phyloP scores from a whole-genome alignment of 208 protist species.

The Trichomonas gallinae region DNA sequence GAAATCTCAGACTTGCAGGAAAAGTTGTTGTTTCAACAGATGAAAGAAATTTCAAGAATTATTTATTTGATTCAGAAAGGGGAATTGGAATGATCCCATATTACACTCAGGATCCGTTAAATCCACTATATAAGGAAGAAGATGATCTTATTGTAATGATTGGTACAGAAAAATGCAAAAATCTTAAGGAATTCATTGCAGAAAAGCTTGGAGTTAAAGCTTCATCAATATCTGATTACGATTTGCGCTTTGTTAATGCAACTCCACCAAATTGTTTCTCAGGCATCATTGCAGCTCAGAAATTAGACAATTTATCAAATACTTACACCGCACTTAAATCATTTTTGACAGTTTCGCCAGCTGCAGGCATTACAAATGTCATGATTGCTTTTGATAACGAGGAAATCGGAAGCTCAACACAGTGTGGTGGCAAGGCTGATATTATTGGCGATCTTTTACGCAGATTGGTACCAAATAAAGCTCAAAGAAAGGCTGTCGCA shows the following conservation, averaged over 20 bases:
- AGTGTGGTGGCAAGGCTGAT: not conserved
- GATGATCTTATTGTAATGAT: not conserved
- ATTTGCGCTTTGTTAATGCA: not conserved
- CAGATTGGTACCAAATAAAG: not conserved
- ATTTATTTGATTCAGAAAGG: not conserved
- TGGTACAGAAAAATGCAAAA: not conserved
- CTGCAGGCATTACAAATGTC: not conserved
- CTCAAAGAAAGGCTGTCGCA: not conserved
- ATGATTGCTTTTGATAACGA: not conserved
- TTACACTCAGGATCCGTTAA: too few species aligned
- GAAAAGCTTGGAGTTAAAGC: not conserved
- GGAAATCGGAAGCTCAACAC: not conserved
- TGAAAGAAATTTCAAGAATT: too few species aligned
- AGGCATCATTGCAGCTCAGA: not conserved
- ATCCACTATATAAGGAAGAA: not conserved
- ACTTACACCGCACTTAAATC: not conserved
- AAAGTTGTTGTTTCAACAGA: too few species aligned
- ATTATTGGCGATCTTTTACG: not conserved
- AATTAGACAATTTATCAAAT: not conserved
- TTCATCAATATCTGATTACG: not conserved
- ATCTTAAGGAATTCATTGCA: not conserved
- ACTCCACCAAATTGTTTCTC: not conserved
- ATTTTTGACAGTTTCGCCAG: not conserved
- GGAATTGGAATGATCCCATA: not conserved
- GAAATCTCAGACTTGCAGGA: not conserved